These are phyloP conservation scores for maize (Zea mays) DNA, from an alignment of 176 grass and related monocot species.

Conservation along the genomic window DNA sequence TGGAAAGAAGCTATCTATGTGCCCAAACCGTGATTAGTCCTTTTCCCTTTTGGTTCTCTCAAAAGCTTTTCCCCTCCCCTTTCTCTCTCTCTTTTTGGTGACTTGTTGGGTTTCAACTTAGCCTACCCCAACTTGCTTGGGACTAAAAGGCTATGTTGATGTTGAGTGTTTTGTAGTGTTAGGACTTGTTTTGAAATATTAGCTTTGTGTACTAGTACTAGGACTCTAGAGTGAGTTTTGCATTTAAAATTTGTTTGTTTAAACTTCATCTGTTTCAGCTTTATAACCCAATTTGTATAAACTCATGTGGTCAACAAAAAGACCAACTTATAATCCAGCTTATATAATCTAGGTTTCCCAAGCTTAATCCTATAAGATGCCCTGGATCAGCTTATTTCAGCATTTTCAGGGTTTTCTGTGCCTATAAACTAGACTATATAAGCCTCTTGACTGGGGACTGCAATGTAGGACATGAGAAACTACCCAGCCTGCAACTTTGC, in stretches of 20 bases:
- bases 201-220: neutral
- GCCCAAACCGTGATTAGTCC: too few species aligned
- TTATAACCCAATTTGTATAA: neutral
- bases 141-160: too few species aligned
- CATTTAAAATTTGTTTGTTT: neutral
- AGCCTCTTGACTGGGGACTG: neutral
- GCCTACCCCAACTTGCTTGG: too few species aligned
- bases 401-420: neutral
- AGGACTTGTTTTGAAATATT: conserved; percentile 19
- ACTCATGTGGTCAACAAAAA: neutral
- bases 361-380: neutral
- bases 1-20: too few species aligned
- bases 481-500: neutral
- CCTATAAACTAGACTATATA: neutral
- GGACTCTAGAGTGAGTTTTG: neutral
- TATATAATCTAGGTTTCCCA: neutral
- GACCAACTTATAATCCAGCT: neutral
- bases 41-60: too few species aligned
- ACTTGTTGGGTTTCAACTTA: too few species aligned
- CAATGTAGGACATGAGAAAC: conserved; percentile 1
- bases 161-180: neutral
- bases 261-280: neutral
- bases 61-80: too few species aligned
- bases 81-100: too few species aligned
- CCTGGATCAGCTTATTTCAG: neutral